A percentile compares a stretch with the other conserved stretches of the same genome.
Evolutionary conservation across 805 yeast species (phyloP).

Genomic region (Kuraishia borneana): DNA sequence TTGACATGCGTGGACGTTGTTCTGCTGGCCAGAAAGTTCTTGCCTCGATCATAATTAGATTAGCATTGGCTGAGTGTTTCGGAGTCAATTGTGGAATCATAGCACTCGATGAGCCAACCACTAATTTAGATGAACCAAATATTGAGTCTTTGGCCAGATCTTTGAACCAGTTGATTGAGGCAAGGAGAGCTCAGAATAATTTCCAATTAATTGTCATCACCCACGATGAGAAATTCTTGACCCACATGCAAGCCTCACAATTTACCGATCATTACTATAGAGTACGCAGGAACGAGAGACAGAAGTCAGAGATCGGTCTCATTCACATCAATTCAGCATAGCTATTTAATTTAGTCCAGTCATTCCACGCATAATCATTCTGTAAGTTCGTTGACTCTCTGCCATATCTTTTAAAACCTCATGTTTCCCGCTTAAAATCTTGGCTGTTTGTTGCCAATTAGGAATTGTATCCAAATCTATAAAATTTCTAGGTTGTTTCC

Average conservation of each 20-base stretch:
- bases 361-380: constrained; percentile 7
- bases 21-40: constrained; percentile 96
- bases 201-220: constrained; percentile 94
- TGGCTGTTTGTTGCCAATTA: constrained; percentile 1
- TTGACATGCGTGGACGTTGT: constrained; percentile 97
- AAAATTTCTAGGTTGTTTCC: too few species aligned
- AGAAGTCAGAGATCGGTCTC: constrained; percentile 56
- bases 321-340: not conserved
- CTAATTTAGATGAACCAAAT: constrained; percentile 85
- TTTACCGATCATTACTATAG: constrained; percentile 84
- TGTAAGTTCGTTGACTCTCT: constrained; percentile 19
- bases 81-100: constrained; percentile 93
- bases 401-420: constrained; percentile 23
- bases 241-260: constrained; percentile 72
- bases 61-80: constrained; percentile 92
- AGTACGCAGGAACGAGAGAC: constrained; percentile 70
- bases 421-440: constrained; percentile 14
- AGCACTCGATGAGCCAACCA: constrained; percentile 96
- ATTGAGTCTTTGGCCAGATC: constrained; percentile 81
- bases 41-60: constrained; percentile 81
- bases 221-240: constrained; percentile 87
- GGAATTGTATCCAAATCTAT: not conserved
- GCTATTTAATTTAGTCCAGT: constrained; percentile 7
- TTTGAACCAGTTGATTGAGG: constrained; percentile 59
- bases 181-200: constrained; percentile 68